phyloP scores from a whole-genome alignment of 2,329 filamentous ascomycete genomes.

The Epichloe baconii region DNA sequence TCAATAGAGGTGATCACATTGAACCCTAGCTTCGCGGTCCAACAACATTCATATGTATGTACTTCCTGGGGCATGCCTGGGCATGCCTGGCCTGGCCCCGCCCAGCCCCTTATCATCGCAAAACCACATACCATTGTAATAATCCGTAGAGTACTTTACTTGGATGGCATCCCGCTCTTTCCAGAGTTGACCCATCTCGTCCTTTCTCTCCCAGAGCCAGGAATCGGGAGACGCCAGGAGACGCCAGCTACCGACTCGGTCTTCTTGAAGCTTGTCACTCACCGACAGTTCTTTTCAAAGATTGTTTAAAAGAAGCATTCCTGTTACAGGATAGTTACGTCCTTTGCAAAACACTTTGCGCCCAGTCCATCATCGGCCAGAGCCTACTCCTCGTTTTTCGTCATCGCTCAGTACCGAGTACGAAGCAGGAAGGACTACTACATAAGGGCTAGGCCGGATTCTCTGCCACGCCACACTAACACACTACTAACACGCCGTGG shows the following conservation, averaged over 20 bases:
- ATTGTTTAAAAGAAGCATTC: neutral
- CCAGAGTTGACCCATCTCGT: constrained; percentile 2
- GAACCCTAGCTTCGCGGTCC: no score
- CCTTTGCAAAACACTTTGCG: neutral
- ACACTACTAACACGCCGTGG: neutral
- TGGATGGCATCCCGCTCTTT: constrained; percentile 4
- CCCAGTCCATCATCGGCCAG: neutral
- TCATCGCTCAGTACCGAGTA: neutral
- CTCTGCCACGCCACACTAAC: neutral
- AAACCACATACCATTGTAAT: neutral
- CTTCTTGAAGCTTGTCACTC: neutral
- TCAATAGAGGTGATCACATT: no score
- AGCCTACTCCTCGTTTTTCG: neutral
- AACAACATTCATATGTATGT: neutral
- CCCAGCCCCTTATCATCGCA: constrained; percentile 3
- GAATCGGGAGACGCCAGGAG: neutral
- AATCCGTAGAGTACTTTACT: constrained; percentile 1
- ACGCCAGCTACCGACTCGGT: neutral
- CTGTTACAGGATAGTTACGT: neutral
- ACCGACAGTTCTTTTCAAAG: neutral
- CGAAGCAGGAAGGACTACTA: neutral
- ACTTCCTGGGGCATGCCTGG: constrained; percentile 1
- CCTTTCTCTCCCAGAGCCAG: neutral
- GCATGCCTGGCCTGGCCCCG: constrained; percentile 2
- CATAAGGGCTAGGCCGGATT: neutral